Percentiles rank a stretch among this genome's conserved stretches.
These are phyloP conservation scores for Allomyces macrogynus DNA, from an alignment of 192 early-diverging fungal species.

Conservation along the genomic window DNA sequence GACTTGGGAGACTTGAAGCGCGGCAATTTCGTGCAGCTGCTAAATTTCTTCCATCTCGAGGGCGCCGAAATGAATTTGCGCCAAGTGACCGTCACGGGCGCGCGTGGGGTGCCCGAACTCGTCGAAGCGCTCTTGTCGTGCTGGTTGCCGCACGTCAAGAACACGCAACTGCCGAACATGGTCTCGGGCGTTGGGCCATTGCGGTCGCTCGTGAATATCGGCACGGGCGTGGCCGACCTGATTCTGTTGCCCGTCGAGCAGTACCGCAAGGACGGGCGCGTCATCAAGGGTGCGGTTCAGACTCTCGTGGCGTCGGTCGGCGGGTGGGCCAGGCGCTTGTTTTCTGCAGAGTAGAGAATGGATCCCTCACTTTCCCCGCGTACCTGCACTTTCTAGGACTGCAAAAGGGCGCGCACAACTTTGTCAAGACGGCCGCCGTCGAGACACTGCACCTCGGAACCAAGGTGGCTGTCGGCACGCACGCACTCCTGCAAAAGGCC, in stretches of 20 bases:
- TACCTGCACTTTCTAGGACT: conserved; percentile 22
- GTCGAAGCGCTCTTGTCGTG: conserved; percentile 38
- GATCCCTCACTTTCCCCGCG: background rate
- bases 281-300: conserved; percentile 41
- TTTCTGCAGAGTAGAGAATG: background rate
- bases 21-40: conserved; percentile 57
- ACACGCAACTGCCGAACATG: conserved; percentile 73
- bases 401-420: conserved; percentile 69
- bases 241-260: conserved; percentile 82
- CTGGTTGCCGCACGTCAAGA: conserved; percentile 86
- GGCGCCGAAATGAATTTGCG: conserved; percentile 73
- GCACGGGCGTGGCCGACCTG: conserved; percentile 76
- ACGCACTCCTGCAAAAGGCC: conserved; percentile 71
- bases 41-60: conserved; percentile 86
- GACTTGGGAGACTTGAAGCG: conserved; percentile 47
- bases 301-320: background rate
- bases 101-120: conserved; percentile 46
- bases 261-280: conserved; percentile 74
- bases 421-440: conserved; percentile 72
- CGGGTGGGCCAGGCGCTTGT: too few relatives aligned
- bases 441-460: conserved; percentile 78
- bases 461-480: conserved; percentile 69
- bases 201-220: conserved; percentile 71
- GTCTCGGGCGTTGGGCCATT: conserved; percentile 77
- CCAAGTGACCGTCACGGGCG: conserved; percentile 53